A percentile compares a stretch with the other conserved stretches of the same genome.
Evolutionary conservation across 2,329 filamentous ascomycete species (phyloP).

Genomic region (Albophoma yamanashiensis): DNA sequence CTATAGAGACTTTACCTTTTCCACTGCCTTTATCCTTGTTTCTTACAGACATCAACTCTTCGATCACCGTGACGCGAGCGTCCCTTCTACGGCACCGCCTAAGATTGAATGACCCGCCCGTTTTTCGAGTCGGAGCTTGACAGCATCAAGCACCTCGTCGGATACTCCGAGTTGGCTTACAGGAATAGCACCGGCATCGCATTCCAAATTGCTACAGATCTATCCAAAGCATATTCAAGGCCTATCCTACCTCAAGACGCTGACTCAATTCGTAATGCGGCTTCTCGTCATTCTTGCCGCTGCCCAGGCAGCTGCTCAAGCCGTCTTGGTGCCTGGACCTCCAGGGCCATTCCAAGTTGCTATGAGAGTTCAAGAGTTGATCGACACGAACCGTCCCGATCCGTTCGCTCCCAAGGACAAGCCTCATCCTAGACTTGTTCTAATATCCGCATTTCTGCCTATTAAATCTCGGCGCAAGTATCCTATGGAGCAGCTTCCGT

Average conservation of each 20-base stretch:
- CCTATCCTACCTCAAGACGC: background rate
- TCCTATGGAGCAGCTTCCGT: slow-evolving; percentile 1
- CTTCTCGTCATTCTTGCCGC: background rate
- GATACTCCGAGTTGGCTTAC: too few relatives aligned
- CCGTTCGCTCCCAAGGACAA: slow-evolving; percentile 7
- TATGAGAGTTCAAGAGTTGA: slow-evolving; percentile 6
- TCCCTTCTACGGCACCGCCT: too few relatives aligned
- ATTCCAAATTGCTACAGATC: too few relatives aligned
- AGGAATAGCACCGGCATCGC: too few relatives aligned
- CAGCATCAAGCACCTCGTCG: too few relatives aligned
- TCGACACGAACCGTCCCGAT: slow-evolving; percentile 9
- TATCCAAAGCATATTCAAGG: background rate
- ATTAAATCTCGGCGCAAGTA: background rate
- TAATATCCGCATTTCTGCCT: slow-evolving; percentile 1
- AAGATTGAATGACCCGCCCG: too few relatives aligned
- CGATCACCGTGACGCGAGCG: too few relatives aligned
- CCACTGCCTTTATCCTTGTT: too few relatives aligned
- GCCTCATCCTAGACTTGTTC: background rate
- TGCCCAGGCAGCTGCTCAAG: slow-evolving; percentile 1
- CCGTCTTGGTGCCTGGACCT: slow-evolving; percentile 3
- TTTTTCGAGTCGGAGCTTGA: too few relatives aligned
- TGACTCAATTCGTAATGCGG: background rate
- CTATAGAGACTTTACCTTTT: too few relatives aligned
- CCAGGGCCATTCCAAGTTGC: slow-evolving; percentile 3
- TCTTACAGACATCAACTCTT: too few relatives aligned